Evolutionary conservation across 164 flowering plant genomes (phyloP).

Genomic region (Vitis amurensis): DNA sequence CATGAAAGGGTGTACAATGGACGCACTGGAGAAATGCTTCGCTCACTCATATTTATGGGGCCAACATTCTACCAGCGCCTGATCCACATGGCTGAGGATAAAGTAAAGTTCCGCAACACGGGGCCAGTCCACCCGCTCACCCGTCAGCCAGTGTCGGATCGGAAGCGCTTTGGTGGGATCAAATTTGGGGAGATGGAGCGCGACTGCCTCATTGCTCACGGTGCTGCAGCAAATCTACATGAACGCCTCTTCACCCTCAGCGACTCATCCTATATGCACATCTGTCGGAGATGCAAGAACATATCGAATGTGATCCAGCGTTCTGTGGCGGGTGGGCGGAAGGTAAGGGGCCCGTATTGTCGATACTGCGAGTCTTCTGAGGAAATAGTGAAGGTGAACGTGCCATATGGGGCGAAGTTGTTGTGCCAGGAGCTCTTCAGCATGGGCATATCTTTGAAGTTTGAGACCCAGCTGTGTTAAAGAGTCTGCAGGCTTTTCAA

Average conservation of each 20-base stretch:
- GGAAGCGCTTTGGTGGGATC: slow-evolving; percentile 92
- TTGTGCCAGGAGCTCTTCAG: slow-evolving; percentile 88
- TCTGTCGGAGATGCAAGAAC: slow-evolving; percentile 64
- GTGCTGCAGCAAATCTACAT: slow-evolving; percentile 86
- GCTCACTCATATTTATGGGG: slow-evolving; percentile 69
- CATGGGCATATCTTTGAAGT: slow-evolving; percentile 85
- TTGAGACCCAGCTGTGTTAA: slow-evolving; percentile 59
- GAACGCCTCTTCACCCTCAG: slow-evolving; percentile 91
- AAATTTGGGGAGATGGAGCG: slow-evolving; percentile 99
- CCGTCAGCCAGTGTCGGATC: slow-evolving; percentile 88
- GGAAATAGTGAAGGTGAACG: slow-evolving; percentile 62
- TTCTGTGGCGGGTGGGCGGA: slow-evolving; percentile 53
- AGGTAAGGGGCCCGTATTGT: slow-evolving; percentile 82
- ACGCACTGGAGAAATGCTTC: slow-evolving; percentile 70
- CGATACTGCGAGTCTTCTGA: slow-evolving; percentile 70
- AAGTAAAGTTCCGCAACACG: slow-evolving; percentile 92
- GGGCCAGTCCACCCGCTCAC: slow-evolving; percentile 98
- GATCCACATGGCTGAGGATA: slow-evolving; percentile 94
- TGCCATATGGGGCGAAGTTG: slow-evolving; percentile 93
- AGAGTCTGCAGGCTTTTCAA: background rate
- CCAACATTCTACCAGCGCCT: slow-evolving; percentile 92
- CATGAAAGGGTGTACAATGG: slow-evolving; percentile 78
- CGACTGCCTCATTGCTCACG: slow-evolving; percentile 94
- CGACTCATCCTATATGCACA: slow-evolving; percentile 81
- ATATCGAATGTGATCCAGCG: slow-evolving; percentile 71